These are phyloP conservation scores for Sphaerostilbella broomeana DNA, from an alignment of 2,329 filamentous ascomycete genomes.

Conservation along the genomic window DNA sequence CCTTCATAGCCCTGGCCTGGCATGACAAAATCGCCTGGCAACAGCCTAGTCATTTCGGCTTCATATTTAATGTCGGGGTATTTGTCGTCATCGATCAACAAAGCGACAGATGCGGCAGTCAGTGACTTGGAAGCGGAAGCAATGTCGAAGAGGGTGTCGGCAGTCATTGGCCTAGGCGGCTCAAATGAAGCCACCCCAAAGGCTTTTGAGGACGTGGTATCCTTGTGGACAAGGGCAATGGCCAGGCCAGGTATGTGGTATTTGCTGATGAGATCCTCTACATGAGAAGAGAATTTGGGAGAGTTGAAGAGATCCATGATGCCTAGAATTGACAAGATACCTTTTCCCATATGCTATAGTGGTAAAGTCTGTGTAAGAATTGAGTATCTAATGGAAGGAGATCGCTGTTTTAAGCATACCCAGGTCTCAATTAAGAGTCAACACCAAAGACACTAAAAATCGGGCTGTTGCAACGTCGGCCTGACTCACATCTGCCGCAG, in stretches of 20 bases:
- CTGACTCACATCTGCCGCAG: too few species aligned
- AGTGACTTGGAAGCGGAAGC: constrained; percentile 23
- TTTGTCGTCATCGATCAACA: constrained; percentile 20
- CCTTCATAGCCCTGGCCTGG: constrained; percentile 13
- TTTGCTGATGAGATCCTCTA: constrained; percentile 16
- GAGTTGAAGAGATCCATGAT: constrained; percentile 12
- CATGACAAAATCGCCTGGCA: constrained; percentile 24
- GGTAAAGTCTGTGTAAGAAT: too few species aligned
- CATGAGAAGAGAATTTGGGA: constrained; percentile 12
- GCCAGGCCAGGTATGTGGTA: constrained; percentile 21
- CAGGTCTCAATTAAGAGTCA: too few species aligned
- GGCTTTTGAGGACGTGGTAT: constrained; percentile 17
- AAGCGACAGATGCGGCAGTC: constrained; percentile 21
- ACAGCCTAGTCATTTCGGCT: constrained; percentile 19
- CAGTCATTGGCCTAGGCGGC: constrained; percentile 14
- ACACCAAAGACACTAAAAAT: too few species aligned
- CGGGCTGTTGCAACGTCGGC: too few species aligned
- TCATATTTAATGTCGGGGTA: constrained; percentile 20
- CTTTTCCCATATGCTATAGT: too few species aligned
- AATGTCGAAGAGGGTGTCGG: constrained; percentile 24
- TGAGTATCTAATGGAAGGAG: too few species aligned
- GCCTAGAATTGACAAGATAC: neutral
- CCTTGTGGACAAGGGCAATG: constrained; percentile 18
- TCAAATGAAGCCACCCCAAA: constrained; percentile 19
- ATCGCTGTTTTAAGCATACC: too few species aligned